Evolutionary conservation across 257 asterid species (phyloP), one percentile per base, ranked within the genome.

Genomic region (Jasminum sambac): DNA sequence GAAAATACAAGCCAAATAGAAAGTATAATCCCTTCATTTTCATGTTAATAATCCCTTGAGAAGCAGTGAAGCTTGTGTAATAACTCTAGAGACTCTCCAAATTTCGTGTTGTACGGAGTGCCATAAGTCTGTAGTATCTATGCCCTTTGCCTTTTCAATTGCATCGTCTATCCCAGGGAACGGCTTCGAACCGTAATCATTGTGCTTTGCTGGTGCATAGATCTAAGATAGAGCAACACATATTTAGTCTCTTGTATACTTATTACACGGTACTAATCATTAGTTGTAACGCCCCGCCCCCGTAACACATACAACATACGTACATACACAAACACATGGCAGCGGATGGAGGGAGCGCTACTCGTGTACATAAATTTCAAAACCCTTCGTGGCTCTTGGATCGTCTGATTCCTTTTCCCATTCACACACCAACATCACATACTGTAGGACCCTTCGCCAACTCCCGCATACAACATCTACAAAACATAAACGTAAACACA

Each of bases 21-120:
- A 4, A 48, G 39, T 50, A 34, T 30, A 52, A 16, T 44, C 48
- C 61, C 21, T 11, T 21, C 11, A 21, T 19, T 11, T 70, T 86
- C 80, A 90, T 38, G 88, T 88, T 8, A 90, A 67, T 50, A 74
- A 73, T 72, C 90, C 95, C 67, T 42, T 76, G 39, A 90, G 96
- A 78, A 89, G 88, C 36, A 90, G 75, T 4, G 96, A 81, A 74
- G 90, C 95, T 67, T 92, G 96, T 59, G 87, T 90, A 68, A 90
- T 84, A 68, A 84, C 98, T 72, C 96, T 87, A 55, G 96, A 80
- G 34, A 90, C 98, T 74, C 96, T 81, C 96, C 95, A 92, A 44
- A 92, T 85, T 78, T 92, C 92, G 61, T 86, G 96, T 44, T 92
- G 98, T 41, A 85, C 95, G 44, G 76, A 60, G 25, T 48, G 79